A percentile compares a stretch with the other conserved stretches of the same genome.
Conservation (phyloP, 768 basidiomycete genomes). For the Amanita muscaria region DNA sequence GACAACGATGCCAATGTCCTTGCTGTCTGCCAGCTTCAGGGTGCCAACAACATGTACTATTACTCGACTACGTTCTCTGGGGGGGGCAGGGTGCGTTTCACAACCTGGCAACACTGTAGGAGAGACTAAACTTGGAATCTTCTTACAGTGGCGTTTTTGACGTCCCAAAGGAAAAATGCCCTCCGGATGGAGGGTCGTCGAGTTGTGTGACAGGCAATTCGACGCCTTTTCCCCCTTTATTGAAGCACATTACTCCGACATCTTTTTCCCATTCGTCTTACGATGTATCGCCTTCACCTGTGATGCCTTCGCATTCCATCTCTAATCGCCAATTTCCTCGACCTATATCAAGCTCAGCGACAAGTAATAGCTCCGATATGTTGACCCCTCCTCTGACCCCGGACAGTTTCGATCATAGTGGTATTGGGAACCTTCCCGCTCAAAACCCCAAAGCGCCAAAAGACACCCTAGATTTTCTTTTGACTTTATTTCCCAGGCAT, state of each 20-base stretch:
- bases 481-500: conserved; percentile 68
- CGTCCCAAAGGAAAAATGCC: conserved; percentile 85
- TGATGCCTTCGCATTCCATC: conserved; percentile 5
- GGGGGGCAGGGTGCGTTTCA: conserved; percentile 74
- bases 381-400: conserved; percentile 77
- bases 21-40: conserved; percentile 80
- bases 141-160: conserved; percentile 98
- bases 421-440: conserved; percentile 28
- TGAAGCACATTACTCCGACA: conserved; percentile 5
- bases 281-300: conserved; percentile 14
- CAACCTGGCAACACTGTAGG: background rate
- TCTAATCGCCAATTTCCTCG: conserved; percentile 14
- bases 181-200: conserved; percentile 92
- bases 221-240: conserved; percentile 41
- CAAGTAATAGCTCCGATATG: conserved; percentile 33
- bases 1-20: conserved; percentile 73
- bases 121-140: too few species aligned
- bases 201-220: conserved; percentile 91
- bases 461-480: conserved; percentile 70
- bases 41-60: conserved; percentile 77
- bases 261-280: conserved; percentile 17
- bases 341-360: conserved; percentile 28
- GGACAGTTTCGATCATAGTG: conserved; percentile 42
- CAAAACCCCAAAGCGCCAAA: conserved; percentile 31
- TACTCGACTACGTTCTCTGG: conserved; percentile 93